phyloP scores from a whole-genome alignment of 768 basidiomycete species.

The Leccinum ochraceum region DNA sequence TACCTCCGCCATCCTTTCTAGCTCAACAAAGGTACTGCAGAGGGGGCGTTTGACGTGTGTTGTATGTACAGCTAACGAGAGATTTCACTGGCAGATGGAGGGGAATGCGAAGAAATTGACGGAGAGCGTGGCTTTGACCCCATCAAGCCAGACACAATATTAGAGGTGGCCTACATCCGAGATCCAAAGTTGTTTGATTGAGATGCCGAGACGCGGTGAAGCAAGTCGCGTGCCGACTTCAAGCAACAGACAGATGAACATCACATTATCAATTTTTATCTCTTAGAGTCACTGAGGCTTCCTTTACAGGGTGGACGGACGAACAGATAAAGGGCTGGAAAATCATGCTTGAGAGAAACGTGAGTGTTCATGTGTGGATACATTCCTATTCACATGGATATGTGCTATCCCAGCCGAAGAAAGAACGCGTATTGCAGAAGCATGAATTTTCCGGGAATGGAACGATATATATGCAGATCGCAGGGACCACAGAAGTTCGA shows the following conservation, averaged over 20 bases:
- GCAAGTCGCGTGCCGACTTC: constrained; percentile 66
- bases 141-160: constrained; percentile 54
- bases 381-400: constrained; percentile 12
- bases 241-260: constrained; percentile 63
- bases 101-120: constrained; percentile 27
- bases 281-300: background rate
- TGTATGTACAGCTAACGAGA: no score
- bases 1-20: no score
- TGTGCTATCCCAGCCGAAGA: constrained; percentile 54
- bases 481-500: constrained; percentile 6
- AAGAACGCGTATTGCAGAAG: constrained; percentile 72
- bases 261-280: background rate
- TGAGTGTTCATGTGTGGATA: constrained; percentile 40
- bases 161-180: constrained; percentile 77
- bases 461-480: constrained; percentile 13
- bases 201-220: constrained; percentile 68
- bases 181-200: constrained; percentile 78
- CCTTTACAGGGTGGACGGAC: constrained; percentile 62
- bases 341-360: constrained; percentile 87
- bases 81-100: no score
- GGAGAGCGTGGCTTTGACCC: constrained; percentile 28
- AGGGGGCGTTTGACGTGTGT: no score
- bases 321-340: constrained; percentile 93
- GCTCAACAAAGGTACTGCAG: no score
- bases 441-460: constrained; percentile 76